Evolutionary conservation across 352 stramenopile genomes (phyloP), one percentile per base, ranked within the genome.

Genomic region (Pythium rhizo-oryzae): DNA sequence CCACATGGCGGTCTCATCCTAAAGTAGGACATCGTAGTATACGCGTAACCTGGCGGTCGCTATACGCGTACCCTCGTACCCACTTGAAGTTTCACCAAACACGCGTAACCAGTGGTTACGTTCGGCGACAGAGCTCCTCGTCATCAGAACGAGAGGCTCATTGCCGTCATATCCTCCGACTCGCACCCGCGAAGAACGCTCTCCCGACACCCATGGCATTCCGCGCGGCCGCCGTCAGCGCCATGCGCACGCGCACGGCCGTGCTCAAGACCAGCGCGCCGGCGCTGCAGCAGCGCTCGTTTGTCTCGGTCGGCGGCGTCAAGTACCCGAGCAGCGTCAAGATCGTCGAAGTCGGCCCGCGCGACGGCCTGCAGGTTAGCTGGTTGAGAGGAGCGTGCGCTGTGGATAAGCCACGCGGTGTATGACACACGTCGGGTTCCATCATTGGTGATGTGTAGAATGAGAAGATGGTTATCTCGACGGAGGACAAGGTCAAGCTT

Each of bases 311-410:
- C 52, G 69, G 64, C 33, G 65, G 61, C 33, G 65, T 72, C 23
- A 54, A 56, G 33, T 96, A 94, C 73, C 88, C 88, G 24, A 59
- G 55, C 39, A 86, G 76, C 62, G 92, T 98, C 55, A 97, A 93
- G 71, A 96, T 98, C 74, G 93, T 98, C 12, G 93, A 98, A 73
- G 97, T 99, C 21, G 96, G 97, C 33, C 96, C 97, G 25, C 85
- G 97, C 21, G 97, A 99, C 78, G 97, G 97, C 2, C 79, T 99
- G n/a, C 92, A 94, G 75, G 82, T 87, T 1, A 16, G 37, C 43
- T 16, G 46, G 21, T 1, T 18, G 4, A 7, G 28, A 33, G 28
- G 2, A 7, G 28, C 6, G 28, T 33, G 28, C 28, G 28, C 28
- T 33, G 28, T 6, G 28, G 3, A 33, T 2, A 33, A 2, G 28